These are phyloP conservation scores for Saccharomyces pastorianus DNA, from an alignment of 1,139 yeast species.

Conservation along the genomic window DNA sequence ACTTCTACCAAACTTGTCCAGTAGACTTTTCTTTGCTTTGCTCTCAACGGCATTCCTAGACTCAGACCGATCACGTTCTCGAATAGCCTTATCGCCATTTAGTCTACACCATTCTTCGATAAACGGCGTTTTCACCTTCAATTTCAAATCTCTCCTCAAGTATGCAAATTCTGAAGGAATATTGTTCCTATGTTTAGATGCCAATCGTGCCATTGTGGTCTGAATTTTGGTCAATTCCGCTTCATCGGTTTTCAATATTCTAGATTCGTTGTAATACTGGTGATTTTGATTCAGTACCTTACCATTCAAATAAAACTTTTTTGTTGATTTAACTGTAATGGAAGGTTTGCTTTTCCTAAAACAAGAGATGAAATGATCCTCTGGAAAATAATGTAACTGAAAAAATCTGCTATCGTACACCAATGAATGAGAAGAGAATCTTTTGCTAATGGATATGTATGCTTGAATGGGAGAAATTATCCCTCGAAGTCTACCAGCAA, in stretches of 20 bases:
- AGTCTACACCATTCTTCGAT: slow-evolving; percentile 25
- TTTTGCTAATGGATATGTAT: slow-evolving; percentile 1
- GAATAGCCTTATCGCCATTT: slow-evolving; percentile 19
- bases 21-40: neutral
- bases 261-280: slow-evolving; percentile 2
- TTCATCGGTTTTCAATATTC: slow-evolving; percentile 5
- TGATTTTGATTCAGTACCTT: slow-evolving; percentile 8
- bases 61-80: slow-evolving; percentile 6
- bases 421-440: slow-evolving; percentile 15
- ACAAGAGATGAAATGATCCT: slow-evolving; percentile 38
- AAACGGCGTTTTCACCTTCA: slow-evolving; percentile 35
- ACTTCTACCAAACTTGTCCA: slow-evolving; percentile 11
- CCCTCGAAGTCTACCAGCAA: neutral
- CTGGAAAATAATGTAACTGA: slow-evolving; percentile 37
- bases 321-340: slow-evolving; percentile 25
- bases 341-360: slow-evolving; percentile 49
- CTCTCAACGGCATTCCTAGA: neutral
- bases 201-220: neutral
- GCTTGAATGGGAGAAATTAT: slow-evolving; percentile 6
- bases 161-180: slow-evolving; percentile 38
- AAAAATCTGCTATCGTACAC: slow-evolving; percentile 31
- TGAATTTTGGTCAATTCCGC: slow-evolving; percentile 6
- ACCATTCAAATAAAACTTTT: slow-evolving; percentile 27
- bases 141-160: slow-evolving; percentile 35
- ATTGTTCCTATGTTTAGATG: slow-evolving; percentile 7